Evolutionary conservation across 345 rosid genomes (phyloP), one percentile per base, ranked within the genome.

Genomic region (Murraya koenigii): DNA sequence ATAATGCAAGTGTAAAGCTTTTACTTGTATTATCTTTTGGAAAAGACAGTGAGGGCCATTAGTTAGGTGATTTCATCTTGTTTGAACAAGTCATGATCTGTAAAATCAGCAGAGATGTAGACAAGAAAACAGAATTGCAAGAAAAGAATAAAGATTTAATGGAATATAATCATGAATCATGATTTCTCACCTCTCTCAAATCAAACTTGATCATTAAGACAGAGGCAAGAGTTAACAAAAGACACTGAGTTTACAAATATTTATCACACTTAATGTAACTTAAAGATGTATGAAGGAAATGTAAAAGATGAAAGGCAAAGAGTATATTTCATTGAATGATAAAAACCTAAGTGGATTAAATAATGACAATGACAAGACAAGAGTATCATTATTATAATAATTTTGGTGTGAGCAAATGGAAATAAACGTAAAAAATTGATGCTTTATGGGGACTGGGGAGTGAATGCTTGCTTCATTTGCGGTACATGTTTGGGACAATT

Each of bases 401-500:
- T 35, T 9, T 35, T 55, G 13, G 32, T 22, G 52, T 23, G 5
- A 61, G 65, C 33, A 52, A 66, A 74, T 30, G 35, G 72, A 59
- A 5, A 13, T 39, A 47, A 13, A 77, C 32, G 26, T 26, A 11
- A 44, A 20, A 19, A 8, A 28, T 49, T 19, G 33, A 15, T 33
- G n/a, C 13, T 15, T 52, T 28, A 23, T 14, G 1, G 71, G 73
- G 61, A 25, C 30, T 35, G 14, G 64, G 35, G 36, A 19, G 47
- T 7, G 77, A 60, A 62, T 36, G 36, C 39, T 35, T 63, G 59
- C 84, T 19, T 25, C 64, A 68, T 58, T 55, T 41, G 11, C 66
- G 79, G 79, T 81, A 75, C 69, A 76, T 30, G 69, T 82, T 58
- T 36, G 59, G 86, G 80, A 62, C 73, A 41, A 20, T 23, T 59